Percentiles rank a stretch among this genome's conserved stretches.
phyloP scores from a whole-genome alignment of 345 rosid species.

The Bruguiera gymnorhiza region DNA sequence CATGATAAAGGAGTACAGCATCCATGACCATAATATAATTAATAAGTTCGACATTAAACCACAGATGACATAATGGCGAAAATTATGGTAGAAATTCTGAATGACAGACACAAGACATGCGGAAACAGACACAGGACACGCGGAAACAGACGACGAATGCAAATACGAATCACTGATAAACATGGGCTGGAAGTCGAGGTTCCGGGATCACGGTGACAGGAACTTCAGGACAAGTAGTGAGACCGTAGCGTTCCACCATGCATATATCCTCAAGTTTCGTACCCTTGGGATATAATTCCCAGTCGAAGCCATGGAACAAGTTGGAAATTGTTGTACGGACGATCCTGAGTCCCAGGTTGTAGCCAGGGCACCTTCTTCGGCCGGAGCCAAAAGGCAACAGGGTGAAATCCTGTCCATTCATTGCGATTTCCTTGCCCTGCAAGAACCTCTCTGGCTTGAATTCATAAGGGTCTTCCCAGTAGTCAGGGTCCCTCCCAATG shows the following conservation, averaged over 20 bases:
- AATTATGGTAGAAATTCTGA: no score
- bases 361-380: conserved; percentile 39
- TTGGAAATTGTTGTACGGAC: conserved; percentile 27
- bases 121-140: no score
- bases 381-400: conserved; percentile 38
- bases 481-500: conserved; percentile 23
- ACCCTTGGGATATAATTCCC: conserved; percentile 18
- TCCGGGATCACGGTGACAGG: conserved; percentile 14
- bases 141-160: no score
- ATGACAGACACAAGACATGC: no score
- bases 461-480: conserved; percentile 22
- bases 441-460: conserved; percentile 32
- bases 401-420: conserved; percentile 29
- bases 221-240: conserved; percentile 17
- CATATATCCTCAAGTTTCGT: conserved; percentile 16
- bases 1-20: no score
- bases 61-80: no score
- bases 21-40: no score
- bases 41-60: no score
- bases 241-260: conserved; percentile 22
- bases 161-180: no score
- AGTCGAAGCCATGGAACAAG: conserved; percentile 30
- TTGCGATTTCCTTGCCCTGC: conserved; percentile 1
- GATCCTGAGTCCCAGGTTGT: conserved; percentile 21
- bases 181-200: conserved; percentile 17